Evolutionary conservation across 257 asterid genomes (phyloP).

Genomic region (Apocynum venetum): DNA sequence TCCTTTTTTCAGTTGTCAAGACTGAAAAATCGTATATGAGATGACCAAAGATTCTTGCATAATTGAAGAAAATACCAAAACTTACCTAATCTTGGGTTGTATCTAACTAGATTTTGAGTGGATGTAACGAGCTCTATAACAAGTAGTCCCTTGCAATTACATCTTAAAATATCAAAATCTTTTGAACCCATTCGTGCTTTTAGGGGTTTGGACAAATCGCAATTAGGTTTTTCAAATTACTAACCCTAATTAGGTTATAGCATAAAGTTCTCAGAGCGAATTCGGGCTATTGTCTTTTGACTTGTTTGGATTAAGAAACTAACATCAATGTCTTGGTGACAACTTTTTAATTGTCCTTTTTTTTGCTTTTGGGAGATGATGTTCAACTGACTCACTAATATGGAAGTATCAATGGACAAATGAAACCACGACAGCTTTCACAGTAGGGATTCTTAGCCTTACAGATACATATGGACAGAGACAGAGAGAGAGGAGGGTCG

Average conservation of each 20-base stretch:
- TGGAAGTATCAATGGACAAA: constrained; percentile 37
- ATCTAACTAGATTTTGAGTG: constrained; percentile 1
- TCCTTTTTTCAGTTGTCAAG: constrained; percentile 41
- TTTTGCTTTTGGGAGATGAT: constrained; percentile 28
- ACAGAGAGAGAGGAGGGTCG: constrained; percentile 21
- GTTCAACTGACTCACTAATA: constrained; percentile 23
- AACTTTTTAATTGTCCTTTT: constrained; percentile 30
- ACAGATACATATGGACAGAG: constrained; percentile 14
- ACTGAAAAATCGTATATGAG: constrained; percentile 64
- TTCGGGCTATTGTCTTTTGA: background rate
- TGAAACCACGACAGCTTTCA: constrained; percentile 51
- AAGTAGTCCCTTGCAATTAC: background rate
- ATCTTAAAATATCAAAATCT: background rate
- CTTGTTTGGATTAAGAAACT: constrained; percentile 1
- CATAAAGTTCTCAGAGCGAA: background rate
- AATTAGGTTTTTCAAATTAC: background rate
- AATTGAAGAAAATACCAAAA: constrained; percentile 27
- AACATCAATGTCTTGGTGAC: constrained; percentile 15
- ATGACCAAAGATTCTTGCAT: constrained; percentile 66
- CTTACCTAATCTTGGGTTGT: constrained; percentile 22
- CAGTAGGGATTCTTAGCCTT: constrained; percentile 22
- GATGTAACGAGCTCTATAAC: background rate
- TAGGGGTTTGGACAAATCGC: background rate
- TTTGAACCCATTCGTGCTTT: background rate
- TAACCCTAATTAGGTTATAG: background rate